Base-by-base conservation (phyloP, 192 early-diverging fungal species). In the Podochytrium sp. region DNA sequence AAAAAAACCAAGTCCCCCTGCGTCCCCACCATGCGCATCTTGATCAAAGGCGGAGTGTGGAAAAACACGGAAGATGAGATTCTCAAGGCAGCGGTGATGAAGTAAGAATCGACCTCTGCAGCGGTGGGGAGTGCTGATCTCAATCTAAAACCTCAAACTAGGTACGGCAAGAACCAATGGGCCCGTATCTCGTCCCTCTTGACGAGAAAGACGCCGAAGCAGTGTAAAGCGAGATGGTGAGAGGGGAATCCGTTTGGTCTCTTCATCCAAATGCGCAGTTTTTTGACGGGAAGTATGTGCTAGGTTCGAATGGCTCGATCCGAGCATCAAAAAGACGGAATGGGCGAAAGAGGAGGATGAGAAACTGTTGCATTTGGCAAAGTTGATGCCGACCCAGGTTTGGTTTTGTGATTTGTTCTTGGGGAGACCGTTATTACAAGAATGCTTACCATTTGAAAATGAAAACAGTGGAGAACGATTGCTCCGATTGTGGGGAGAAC, bases 31-130 rank as follows among this genome's bases (percentile, higher is more conserved):
- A 83, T 83, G 81, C 30, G 81, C 16, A 73, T 83, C 69, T 38
- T 86, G 12, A 79, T 95, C 73, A 93, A 95, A 73, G 97, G 97
- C 41, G 96, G 97, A 50, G 93, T 97, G 73, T 99, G 97, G 97
- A 97, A 96, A 77, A 99, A 99, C 85, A 96, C 96, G 34, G 97
- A 99, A 85, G 97, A 98, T 88, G 95, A 97, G 81, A 93, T 96
- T 76, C 90, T 97, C 75, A 89, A 96, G 77, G 97, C 92, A 34
- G 96, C 96, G 10, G 95, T 97, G 14, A 97, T 95, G 87, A 99
- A 97, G 72, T 65, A 65, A 30, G 63, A 43, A 20, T 10, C 25
- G 7, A 55, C 7, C 7, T 20, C 23, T 25, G 52, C 20, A 23
- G 52, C 12, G 30, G n/a, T n/a, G n/a, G n/a, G n/a, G n/a, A n/a